These are phyloP conservation scores for Ogataea kodamae DNA, from an alignment of 805 yeast genomes.

Conservation along the genomic window DNA sequence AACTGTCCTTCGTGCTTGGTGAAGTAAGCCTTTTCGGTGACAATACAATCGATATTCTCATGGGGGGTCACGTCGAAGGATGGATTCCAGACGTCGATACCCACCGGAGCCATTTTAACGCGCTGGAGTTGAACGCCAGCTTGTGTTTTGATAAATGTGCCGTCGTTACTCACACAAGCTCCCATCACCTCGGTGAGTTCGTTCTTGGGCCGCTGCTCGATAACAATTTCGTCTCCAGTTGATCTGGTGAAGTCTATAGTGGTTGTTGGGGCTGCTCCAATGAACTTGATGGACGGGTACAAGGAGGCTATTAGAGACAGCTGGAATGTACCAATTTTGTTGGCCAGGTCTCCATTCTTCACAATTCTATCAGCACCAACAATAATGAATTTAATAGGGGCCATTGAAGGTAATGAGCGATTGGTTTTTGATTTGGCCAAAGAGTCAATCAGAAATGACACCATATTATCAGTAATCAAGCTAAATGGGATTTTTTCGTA, in stretches of 20 bases:
- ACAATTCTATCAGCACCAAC: constrained; percentile 97
- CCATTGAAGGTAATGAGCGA: constrained; percentile 29
- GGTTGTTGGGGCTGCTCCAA: constrained; percentile 94
- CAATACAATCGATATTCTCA: constrained; percentile 77
- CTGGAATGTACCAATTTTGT: constrained; percentile 94
- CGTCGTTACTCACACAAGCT: constrained; percentile 41
- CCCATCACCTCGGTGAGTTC: constrained; percentile 82
- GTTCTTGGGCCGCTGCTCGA: constrained; percentile 80
- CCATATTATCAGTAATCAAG: constrained; percentile 88
- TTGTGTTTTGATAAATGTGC: constrained; percentile 29
- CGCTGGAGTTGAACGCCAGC: constrained; percentile 36
- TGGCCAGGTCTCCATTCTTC: constrained; percentile 91
- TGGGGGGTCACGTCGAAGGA: constrained; percentile 93
- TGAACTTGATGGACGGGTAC: constrained; percentile 67
- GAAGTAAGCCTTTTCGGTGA: constrained; percentile 71
- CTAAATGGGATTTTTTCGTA: constrained; percentile 87
- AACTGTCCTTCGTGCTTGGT: constrained; percentile 52
- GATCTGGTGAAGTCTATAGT: constrained; percentile 71
- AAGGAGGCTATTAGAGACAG: constrained; percentile 68
- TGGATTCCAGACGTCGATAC: constrained; percentile 90
- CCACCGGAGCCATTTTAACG: constrained; percentile 81
- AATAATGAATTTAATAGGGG: constrained; percentile 83
- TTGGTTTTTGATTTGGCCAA: constrained; percentile 29
- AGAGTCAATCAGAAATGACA: constrained; percentile 64
- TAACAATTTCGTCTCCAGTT: constrained; percentile 71